A percentile compares a stretch with the other conserved stretches of the same genome.
Conservation (phyloP, 768 basidiomycete species). For the Trametes cubensis region DNA sequence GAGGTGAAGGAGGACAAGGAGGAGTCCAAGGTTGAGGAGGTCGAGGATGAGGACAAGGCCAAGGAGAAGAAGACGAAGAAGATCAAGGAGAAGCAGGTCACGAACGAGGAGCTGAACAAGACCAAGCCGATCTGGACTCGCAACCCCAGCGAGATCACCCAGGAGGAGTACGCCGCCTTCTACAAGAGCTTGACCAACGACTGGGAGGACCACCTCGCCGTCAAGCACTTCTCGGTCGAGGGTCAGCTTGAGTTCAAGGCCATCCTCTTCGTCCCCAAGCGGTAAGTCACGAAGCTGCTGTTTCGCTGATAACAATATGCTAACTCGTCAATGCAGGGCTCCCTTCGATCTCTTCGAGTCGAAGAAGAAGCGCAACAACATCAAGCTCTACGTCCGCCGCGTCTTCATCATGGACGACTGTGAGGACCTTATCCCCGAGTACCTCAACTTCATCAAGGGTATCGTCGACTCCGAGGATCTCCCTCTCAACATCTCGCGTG, state of each 20-base stretch:
- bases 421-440: slow-evolving; percentile 98
- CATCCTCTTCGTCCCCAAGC: slow-evolving; percentile 95
- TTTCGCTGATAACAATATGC: not conserved
- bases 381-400: slow-evolving; percentile 99
- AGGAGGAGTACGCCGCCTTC: slow-evolving; percentile 93
- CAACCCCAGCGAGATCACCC: slow-evolving; percentile 90
- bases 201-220: slow-evolving; percentile 99
- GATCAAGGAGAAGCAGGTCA: slow-evolving; percentile 85
- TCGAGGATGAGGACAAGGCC: slow-evolving; percentile 70
- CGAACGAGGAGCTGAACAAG: slow-evolving; percentile 97
- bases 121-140: slow-evolving; percentile 99
- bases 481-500: slow-evolving; percentile 99
- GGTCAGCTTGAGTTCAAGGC: slow-evolving; percentile 99
- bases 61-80: slow-evolving; percentile 82
- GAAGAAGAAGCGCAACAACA: slow-evolving; percentile 99
- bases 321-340: slow-evolving; percentile 54
- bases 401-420: slow-evolving; percentile 99
- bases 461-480: slow-evolving; percentile 99
- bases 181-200: slow-evolving; percentile 99
- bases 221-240: slow-evolving; percentile 99
- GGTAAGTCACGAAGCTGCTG: slow-evolving; percentile 49
- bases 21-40: slow-evolving; percentile 73
- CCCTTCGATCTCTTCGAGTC: slow-evolving; percentile 99
- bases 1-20: slow-evolving; percentile 79
- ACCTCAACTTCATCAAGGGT: slow-evolving; percentile 99